A percentile compares a stretch with the other conserved stretches of the same genome.
Evolutionary conservation across 345 rosid species (phyloP).

Genomic region (Trapa incisa): DNA sequence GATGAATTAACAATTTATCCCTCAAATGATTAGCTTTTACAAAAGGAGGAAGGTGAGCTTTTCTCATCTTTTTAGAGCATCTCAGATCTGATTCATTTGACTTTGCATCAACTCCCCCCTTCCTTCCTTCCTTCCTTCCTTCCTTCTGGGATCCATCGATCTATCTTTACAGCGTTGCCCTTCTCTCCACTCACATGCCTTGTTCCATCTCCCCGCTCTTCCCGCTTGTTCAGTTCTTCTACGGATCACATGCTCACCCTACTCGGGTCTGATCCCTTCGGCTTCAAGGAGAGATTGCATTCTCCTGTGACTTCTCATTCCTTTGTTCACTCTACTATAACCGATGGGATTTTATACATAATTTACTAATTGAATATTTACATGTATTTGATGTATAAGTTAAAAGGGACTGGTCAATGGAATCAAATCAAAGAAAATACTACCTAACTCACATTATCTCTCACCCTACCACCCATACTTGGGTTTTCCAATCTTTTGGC

Average conservation of each 20-base stretch:
- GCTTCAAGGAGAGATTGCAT: too few relatives aligned
- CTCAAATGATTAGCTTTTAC: neutral
- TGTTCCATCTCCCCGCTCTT: neutral
- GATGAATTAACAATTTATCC: neutral
- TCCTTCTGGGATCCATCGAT: neutral
- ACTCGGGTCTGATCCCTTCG: too few relatives aligned
- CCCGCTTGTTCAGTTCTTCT: neutral
- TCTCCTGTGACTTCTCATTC: too few relatives aligned
- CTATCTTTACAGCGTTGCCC: slow-evolving; percentile 1
- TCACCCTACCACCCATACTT: too few relatives aligned
- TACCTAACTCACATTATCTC: too few relatives aligned
- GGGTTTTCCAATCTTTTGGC: too few relatives aligned
- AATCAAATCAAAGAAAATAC: too few relatives aligned
- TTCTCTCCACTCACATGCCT: slow-evolving; percentile 10
- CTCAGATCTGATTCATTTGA: slow-evolving; percentile 7
- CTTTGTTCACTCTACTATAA: too few relatives aligned
- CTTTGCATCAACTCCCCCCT: slow-evolving; percentile 2
- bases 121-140: neutral
- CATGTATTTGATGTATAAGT: too few relatives aligned
- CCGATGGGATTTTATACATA: too few relatives aligned
- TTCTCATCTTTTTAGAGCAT: slow-evolving; percentile 7
- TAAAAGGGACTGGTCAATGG: too few relatives aligned
- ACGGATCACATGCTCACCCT: neutral
- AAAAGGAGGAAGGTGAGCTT: neutral
- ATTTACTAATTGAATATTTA: too few relatives aligned